Evolutionary conservation across 2,329 filamentous ascomycete species (phyloP), one percentile per base, ranked within the genome.

Genomic region (Aspergillus ustus): DNA sequence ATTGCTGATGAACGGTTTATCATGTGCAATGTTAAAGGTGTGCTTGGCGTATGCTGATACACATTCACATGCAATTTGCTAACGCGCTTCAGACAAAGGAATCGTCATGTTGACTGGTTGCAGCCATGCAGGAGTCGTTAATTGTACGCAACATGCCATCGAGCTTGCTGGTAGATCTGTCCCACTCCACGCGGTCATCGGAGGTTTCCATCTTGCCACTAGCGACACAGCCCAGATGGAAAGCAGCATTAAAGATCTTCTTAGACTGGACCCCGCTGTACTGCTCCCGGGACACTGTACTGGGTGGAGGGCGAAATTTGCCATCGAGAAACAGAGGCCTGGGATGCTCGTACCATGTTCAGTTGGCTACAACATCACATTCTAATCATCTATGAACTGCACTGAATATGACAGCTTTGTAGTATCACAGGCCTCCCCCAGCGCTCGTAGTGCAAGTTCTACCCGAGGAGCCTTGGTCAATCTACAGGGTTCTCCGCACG

Each of bases 31-130:
- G 68, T 86, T 20, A 84, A 82, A 73, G 82, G 83, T 81, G 66
- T 63, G 34, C 13, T 37, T 45, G 3, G 17, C 31, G 1, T n/a
- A 2, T 49, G 2, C 13, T 20, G 59, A 28, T 19, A 45, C 11
- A 43, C 7, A 20, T 43, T 52, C 40, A 61, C 49, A 43, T 57
- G 40, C 20, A 43, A 54, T 29, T 43, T 3, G 31, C 28, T 52
- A 58, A 53, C 15, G n/a, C 11, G 45, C 31, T 2, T 7, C 56
- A 83, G 82, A 73, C 13, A 82, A 81, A 63, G 84, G 84, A 0
- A 75, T 86, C 2, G 81, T 86, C 2, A 74, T 86, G 20, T 84
- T 86, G 67, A 85, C 83, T 0, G 84, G 83, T 11, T 86, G 84
- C 72, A 83, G 81, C 64, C 84, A 86, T 60, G 82, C 83, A 0